These are phyloP conservation scores for Termitomyces titanicus DNA, from an alignment of 768 basidiomycete species.

Conservation along the genomic window DNA sequence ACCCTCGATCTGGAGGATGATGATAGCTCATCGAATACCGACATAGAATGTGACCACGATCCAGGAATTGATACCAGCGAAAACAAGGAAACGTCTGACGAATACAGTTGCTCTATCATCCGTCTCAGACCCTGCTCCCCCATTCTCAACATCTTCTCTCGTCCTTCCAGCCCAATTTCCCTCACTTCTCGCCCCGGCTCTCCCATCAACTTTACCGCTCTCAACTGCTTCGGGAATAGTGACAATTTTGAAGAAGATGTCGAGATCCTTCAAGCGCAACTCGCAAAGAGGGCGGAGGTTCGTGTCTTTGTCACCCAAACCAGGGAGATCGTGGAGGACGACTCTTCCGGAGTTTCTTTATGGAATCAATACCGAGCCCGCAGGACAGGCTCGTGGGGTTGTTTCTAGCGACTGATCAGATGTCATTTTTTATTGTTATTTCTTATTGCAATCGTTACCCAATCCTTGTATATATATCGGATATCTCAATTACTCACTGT, in stretches of 20 bases:
- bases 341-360: not conserved
- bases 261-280: constrained; percentile 22
- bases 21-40: not conserved
- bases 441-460: too few species aligned
- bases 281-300: constrained; percentile 7
- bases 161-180: constrained; percentile 22
- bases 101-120: constrained; percentile 33
- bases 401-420: not conserved
- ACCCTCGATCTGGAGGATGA: not conserved
- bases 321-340: not conserved
- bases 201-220: constrained; percentile 17
- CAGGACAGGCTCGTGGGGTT: not conserved
- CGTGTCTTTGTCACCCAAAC: constrained; percentile 13
- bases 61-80: not conserved
- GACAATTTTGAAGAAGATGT: constrained; percentile 28
- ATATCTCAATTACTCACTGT: too few species aligned
- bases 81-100: constrained; percentile 23
- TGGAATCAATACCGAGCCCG: not conserved
- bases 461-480: too few species aligned
- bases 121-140: constrained; percentile 26
- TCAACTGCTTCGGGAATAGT: constrained; percentile 30
- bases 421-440: too few species aligned
- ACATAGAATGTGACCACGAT: not conserved
- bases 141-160: constrained; percentile 25
- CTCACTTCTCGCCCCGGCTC: constrained; percentile 19